phyloP scores from a whole-genome alignment of 345 rosid genomes.

The Trapa incisa region DNA sequence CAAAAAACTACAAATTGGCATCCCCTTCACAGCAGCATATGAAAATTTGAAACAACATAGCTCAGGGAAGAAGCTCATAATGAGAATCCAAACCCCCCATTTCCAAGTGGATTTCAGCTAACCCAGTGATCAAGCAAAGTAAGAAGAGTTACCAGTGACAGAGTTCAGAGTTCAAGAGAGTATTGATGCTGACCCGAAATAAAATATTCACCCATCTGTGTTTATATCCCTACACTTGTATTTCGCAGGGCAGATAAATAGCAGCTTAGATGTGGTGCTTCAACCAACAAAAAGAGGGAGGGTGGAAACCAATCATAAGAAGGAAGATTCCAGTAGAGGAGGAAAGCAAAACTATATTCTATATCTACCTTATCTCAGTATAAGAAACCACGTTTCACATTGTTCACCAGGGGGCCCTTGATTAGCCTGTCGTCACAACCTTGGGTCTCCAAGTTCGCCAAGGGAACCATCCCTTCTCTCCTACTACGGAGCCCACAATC shows the following conservation, averaged over 20 bases:
- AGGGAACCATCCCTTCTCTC: slow-evolving; percentile 41
- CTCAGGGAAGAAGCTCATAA: too few relatives aligned
- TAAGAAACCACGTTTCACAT: background rate
- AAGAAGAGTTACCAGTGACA: too few relatives aligned
- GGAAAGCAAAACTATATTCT: background rate
- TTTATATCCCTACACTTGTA: background rate
- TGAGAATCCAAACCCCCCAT: too few relatives aligned
- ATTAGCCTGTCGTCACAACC: slow-evolving; percentile 14
- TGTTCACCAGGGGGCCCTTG: background rate
- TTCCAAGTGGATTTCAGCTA: too few relatives aligned
- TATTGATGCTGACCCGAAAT: too few relatives aligned
- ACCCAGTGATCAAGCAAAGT: too few relatives aligned
- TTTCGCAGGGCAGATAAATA: background rate
- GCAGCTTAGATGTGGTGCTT: background rate
- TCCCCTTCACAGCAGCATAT: too few relatives aligned
- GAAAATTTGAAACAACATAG: too few relatives aligned
- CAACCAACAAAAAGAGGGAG: background rate
- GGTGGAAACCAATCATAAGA: background rate
- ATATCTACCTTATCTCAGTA: background rate
- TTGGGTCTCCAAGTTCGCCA: slow-evolving; percentile 45
- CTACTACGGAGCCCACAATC: slow-evolving; percentile 28
- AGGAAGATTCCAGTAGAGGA: background rate
- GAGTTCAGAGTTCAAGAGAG: too few relatives aligned
- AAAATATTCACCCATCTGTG: background rate
- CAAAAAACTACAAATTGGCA: too few relatives aligned